Evolutionary conservation across 2,329 filamentous ascomycete genomes (phyloP), one percentile per base, ranked within the genome.

Genomic region (Ceratocystis ficicola): DNA sequence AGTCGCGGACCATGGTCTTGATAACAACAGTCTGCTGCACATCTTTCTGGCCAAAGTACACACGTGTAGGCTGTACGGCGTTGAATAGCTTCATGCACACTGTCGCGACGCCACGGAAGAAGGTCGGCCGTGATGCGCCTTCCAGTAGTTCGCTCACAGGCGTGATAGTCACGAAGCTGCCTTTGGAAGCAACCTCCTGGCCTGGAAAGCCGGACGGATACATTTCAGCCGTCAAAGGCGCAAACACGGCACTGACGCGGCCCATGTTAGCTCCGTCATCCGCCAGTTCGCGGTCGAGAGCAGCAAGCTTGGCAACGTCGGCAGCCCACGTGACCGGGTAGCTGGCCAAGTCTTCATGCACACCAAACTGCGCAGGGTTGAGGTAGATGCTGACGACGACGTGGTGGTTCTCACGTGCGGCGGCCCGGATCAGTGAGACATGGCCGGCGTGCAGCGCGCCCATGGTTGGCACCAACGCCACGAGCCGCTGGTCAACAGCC

Each of bases 1-100:
- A 92, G 75, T 99, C 94, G 70, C 85, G 81, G 41, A 96, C 88
- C 83, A 99, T 86, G 57, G 88, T 85, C 72, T 84, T 86, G 72
- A 99, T 89, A 10, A 99, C 83, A 20, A 95, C 89, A 0, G 91
- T 95, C 77, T 99, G 94, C 78, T 99, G 94, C 22, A 96, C 85
- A 74, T 99, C 94, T 77, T 99, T 99, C 75, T 97, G 94, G 3
- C 94, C 94, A 78, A 99, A 96, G 77, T 96, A 92, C 22, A 88
- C 88, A 3, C 82, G 79, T 67, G 90, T 86, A 0, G 88, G 86
- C 71, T 78, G 77, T 20, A 78, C 75, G 22, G 77, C 74, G 69
- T 77, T 78, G 73, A 79, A 78, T 28, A 79, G 75, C 74, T 94
- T 99, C 83, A 93, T 94, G 77, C 92, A 96, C 1, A 99, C 88